Evolutionary conservation across 495 filamentous ascomycete species (phyloP).

Genomic region (Penicillium malachiteum): DNA sequence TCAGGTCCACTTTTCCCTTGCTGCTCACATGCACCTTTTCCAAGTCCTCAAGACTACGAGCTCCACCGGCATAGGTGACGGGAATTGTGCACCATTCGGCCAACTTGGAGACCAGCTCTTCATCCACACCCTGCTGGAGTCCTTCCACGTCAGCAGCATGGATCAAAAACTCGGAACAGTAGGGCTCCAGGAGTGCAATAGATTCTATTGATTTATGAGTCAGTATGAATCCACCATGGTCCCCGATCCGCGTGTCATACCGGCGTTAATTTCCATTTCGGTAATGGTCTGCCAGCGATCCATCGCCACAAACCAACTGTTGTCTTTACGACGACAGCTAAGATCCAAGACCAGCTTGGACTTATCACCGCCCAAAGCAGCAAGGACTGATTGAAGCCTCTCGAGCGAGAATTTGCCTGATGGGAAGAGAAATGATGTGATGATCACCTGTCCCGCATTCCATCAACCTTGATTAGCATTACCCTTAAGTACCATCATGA

Average conservation of each 20-base stretch:
- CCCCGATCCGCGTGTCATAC: slow-evolving; percentile 41
- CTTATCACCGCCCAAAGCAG: slow-evolving; percentile 67
- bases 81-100: slow-evolving; percentile 86
- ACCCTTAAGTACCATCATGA: slow-evolving; percentile 2
- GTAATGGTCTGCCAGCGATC: slow-evolving; percentile 98
- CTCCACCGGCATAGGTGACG: slow-evolving; percentile 94
- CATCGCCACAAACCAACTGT: slow-evolving; percentile 92
- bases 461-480: slow-evolving; percentile 16
- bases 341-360: slow-evolving; percentile 90
- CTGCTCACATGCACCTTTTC: slow-evolving; percentile 76
- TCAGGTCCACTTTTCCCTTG: slow-evolving; percentile 81
- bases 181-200: slow-evolving; percentile 76
- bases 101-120: slow-evolving; percentile 72
- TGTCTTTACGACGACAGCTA: slow-evolving; percentile 73
- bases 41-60: slow-evolving; percentile 74
- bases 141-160: slow-evolving; percentile 99
- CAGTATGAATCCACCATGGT: background rate
- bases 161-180: slow-evolving; percentile 93
- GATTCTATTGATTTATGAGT: slow-evolving; percentile 54
- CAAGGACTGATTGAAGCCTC: slow-evolving; percentile 68
- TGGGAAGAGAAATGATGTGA: slow-evolving; percentile 85
- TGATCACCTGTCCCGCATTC: slow-evolving; percentile 68
- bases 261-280: slow-evolving; percentile 86
- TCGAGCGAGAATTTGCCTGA: slow-evolving; percentile 72
- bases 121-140: slow-evolving; percentile 84